Evolutionary conservation across 2,329 filamentous ascomycete genomes (phyloP).

Genomic region (Ploettnerulaceae sp.): DNA sequence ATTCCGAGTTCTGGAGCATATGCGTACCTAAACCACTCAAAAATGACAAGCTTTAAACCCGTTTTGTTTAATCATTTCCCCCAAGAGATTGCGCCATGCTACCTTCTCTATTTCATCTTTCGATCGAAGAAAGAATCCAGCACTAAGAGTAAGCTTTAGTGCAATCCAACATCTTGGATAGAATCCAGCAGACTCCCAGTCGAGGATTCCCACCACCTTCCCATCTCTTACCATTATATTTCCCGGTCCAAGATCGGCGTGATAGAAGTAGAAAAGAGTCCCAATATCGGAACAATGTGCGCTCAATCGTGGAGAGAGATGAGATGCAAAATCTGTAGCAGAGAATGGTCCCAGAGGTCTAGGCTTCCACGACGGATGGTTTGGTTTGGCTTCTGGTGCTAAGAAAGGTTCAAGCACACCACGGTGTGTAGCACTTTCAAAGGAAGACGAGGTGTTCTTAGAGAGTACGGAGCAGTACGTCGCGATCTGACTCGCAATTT

Average conservation of each 20-base stretch:
- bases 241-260: conserved; percentile 15
- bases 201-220: conserved; percentile 9
- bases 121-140: not conserved
- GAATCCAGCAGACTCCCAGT: conserved; percentile 17
- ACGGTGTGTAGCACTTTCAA: not conserved
- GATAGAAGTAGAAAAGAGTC: conserved; percentile 9
- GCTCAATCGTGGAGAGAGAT: not conserved
- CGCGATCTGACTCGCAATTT: conserved; percentile 1
- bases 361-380: conserved; percentile 1
- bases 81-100: not conserved
- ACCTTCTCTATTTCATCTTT: not conserved
- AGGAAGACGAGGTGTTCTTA: not conserved
- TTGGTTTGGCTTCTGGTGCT: not conserved
- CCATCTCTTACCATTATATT: conserved; percentile 14
- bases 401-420: conserved; percentile 1
- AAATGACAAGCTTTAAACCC: no score
- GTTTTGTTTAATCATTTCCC: not conserved
- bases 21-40: no score
- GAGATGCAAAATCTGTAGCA: not conserved
- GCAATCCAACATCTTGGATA: conserved; percentile 15
- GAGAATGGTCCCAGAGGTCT: conserved; percentile 1
- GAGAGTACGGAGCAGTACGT: conserved; percentile 2
- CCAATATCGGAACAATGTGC: not conserved
- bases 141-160: conserved; percentile 1
- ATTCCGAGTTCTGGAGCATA: no score